phyloP scores from a whole-genome alignment of 371 early-diverging fungal genomes.

The Dinochytrium kinnereticum region DNA sequence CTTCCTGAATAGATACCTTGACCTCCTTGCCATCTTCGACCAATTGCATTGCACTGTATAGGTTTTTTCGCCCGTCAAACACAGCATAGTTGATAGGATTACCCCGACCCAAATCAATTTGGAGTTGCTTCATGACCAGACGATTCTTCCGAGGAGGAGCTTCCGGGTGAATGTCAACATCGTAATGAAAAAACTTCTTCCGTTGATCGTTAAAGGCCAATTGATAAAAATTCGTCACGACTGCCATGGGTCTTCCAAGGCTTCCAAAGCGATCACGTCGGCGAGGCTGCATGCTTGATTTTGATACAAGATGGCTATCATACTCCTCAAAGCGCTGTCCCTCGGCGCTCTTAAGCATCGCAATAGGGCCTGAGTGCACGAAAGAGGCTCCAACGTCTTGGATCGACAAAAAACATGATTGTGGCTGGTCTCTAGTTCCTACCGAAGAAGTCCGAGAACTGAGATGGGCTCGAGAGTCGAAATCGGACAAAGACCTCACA shows the following conservation, averaged over 20 bases:
- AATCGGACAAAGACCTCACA: background rate
- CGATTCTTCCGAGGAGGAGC: conserved; percentile 35
- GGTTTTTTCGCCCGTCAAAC: conserved; percentile 59
- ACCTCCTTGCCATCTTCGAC: background rate
- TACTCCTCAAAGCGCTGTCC: background rate
- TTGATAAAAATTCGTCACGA: background rate
- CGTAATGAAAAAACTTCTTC: conserved; percentile 38
- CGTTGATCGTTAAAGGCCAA: background rate
- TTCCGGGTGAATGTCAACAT: conserved; percentile 42
- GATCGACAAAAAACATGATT: background rate
- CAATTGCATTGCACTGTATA: background rate
- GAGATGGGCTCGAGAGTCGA: background rate
- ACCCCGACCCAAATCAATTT: conserved; percentile 34
- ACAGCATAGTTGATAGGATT: conserved; percentile 43
- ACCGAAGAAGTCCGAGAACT: background rate
- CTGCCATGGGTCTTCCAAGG: background rate
- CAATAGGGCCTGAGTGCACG: background rate
- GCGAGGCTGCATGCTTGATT: background rate
- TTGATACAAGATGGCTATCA: background rate
- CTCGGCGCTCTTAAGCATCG: background rate
- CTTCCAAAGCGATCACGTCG: background rate
- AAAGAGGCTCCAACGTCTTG: background rate
- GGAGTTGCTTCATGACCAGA: conserved; percentile 40
- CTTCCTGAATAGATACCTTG: background rate
- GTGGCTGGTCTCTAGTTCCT: background rate